These are phyloP conservation scores for Scleroderma bovista DNA, from an alignment of 768 basidiomycete genomes.

Conservation along the genomic window DNA sequence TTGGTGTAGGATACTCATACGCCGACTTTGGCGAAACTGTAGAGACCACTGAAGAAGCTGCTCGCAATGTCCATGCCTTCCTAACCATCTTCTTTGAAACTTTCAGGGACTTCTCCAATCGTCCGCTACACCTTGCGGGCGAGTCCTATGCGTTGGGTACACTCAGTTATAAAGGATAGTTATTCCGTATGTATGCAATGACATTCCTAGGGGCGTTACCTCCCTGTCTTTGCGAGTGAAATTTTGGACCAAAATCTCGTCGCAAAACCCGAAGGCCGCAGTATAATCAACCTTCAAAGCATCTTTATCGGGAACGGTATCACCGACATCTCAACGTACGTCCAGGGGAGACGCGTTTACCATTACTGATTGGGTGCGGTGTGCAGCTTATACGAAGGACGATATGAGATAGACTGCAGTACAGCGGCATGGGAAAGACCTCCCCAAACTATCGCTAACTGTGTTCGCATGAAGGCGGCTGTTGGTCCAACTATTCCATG, in stretches of 20 bases:
- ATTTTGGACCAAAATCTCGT: conserved; percentile 67
- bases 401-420: conserved; percentile 49
- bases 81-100: conserved; percentile 76
- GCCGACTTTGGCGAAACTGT: conserved; percentile 64
- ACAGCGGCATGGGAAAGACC: conserved; percentile 46
- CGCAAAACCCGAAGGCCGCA: conserved; percentile 44
- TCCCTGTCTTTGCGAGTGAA: conserved; percentile 71
- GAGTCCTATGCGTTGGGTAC: conserved; percentile 63
- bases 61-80: conserved; percentile 70
- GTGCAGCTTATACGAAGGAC: conserved; percentile 34
- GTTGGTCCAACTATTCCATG: no score
- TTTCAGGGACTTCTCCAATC: conserved; percentile 64
- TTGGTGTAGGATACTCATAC: conserved; percentile 67
- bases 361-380: no score
- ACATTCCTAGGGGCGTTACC: conserved; percentile 55
- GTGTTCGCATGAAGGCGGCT: conserved; percentile 51
- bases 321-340: conserved; percentile 44
- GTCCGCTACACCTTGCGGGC: conserved; percentile 67
- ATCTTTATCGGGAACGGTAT: conserved; percentile 74
- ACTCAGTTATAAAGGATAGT: not conserved
- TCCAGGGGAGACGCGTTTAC: not conserved
- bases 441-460: conserved; percentile 38
- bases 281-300: conserved; percentile 58
- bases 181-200: not conserved
- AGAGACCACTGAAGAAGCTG: conserved; percentile 76